phyloP scores from a whole-genome alignment of 345 rosid genomes.

The Fremontodendron californicum region DNA sequence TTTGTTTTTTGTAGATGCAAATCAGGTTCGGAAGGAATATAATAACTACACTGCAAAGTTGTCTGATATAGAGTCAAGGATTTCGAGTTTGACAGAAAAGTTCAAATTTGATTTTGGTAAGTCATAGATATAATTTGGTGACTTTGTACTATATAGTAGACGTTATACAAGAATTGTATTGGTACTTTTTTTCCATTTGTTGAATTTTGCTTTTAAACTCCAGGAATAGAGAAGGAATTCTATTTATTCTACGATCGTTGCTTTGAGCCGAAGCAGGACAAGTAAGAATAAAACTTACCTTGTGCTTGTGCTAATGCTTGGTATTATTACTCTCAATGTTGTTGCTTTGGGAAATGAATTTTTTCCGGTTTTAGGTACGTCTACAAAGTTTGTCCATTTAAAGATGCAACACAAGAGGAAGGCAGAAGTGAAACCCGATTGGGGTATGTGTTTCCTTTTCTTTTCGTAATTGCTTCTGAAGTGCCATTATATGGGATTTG shows the following conservation, averaged over 20 bases:
- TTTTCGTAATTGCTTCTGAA: not conserved
- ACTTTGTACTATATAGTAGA: not conserved
- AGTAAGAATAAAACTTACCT: constrained; percentile 4
- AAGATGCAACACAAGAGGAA: constrained; percentile 37
- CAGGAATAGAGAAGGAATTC: constrained; percentile 15
- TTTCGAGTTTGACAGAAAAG: constrained; percentile 18
- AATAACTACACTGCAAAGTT: not conserved
- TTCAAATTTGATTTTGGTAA: constrained; percentile 12
- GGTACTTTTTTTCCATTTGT: not conserved
- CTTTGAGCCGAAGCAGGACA: constrained; percentile 7
- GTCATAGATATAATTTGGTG: not conserved
- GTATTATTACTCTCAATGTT: not conserved
- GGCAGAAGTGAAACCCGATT: constrained; percentile 28
- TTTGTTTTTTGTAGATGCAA: constrained; percentile 9
- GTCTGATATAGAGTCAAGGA: constrained; percentile 9
- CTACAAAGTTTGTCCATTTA: constrained; percentile 43
- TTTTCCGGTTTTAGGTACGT: constrained; percentile 28
- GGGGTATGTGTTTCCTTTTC: constrained; percentile 29
- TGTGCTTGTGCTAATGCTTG: not conserved
- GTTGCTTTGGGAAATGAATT: not conserved
- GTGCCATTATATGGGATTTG: not conserved
- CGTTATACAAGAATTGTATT: not conserved
- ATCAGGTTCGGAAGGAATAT: constrained; percentile 11
- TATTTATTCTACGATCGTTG: constrained; percentile 15
- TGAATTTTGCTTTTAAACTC: not conserved